Evolutionary conservation across 495 filamentous ascomycete genomes (phyloP), one percentile per base, ranked within the genome.

Genomic region (Aspergillus affinis): DNA sequence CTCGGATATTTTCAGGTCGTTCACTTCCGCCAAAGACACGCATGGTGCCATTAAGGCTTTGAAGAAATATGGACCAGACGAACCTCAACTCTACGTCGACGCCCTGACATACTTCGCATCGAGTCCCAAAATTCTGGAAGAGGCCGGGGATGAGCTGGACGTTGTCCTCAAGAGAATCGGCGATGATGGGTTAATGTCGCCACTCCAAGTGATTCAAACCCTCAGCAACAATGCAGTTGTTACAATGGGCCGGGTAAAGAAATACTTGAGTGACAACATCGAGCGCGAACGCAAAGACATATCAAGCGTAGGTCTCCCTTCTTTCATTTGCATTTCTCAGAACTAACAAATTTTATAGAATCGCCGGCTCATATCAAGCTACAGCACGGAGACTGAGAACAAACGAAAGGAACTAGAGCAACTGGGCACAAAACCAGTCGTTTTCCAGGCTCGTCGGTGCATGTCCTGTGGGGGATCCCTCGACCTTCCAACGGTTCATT

Each of bases 1-100:
- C 15, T 93, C 93, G 48, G 95, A 98, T 71, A 97, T 98, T 58
- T 98, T 98, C 78, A 87, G 94, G 21, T 97, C 94, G 0, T 97
- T 96, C 71, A 97, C 93, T 6, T 88, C 92, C 0, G 93, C 93
- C 20, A 91, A 92, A 29, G 94, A 98, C 67, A 98, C 94, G 1
- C 80, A 82, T 9, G 94, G 94, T 44, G 92, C 93, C 8, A 90
- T 98, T 65, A 87, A 87, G 67, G 94, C 95, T 0, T 77, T 98
- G 48, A 83, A 83, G 50, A 95, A 94, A 72, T 98, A 98, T 68
- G 95, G 95, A 0, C 86, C 88, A 0, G 86, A 93, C 55, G 94
- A 97, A 65, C 94, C 95, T 0, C 89, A 95, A 62, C 83, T 98
- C 17, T 98, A 98, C 64, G 85, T 94, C 1, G 92, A 94, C 7